These are phyloP conservation scores for Lentinula guzmanii DNA, from an alignment of 768 basidiomycete genomes.

Conservation along the genomic window DNA sequence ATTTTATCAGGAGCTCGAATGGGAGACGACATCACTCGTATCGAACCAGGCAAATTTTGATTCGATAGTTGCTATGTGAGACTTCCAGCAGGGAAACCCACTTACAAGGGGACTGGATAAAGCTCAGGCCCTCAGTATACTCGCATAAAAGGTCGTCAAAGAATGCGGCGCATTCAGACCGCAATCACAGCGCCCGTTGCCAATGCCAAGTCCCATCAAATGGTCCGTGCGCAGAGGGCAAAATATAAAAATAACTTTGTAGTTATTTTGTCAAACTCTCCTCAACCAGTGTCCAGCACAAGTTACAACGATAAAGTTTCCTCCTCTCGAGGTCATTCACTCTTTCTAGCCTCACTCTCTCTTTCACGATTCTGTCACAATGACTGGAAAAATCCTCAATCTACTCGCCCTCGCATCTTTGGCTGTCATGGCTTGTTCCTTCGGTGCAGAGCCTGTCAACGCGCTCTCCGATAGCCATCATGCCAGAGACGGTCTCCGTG, in stretches of 20 bases:
- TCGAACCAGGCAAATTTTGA: too few species aligned
- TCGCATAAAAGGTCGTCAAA: too few species aligned
- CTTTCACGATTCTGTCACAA: conserved; percentile 29
- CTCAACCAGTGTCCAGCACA: conserved; percentile 15
- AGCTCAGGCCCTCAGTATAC: too few species aligned
- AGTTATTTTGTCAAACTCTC: conserved; percentile 17
- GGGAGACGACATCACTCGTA: not conserved
- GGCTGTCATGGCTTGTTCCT: conserved; percentile 48
- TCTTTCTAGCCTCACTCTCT: conserved; percentile 14
- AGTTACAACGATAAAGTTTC: conserved; percentile 7
- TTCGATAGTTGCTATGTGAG: too few species aligned
- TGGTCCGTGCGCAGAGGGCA: conserved; percentile 6
- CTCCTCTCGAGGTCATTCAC: conserved; percentile 10
- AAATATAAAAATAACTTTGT: conserved; percentile 7
- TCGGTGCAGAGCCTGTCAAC: conserved; percentile 37
- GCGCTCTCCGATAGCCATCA: conserved; percentile 46
- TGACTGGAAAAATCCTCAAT: conserved; percentile 45
- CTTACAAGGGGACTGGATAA: too few species aligned
- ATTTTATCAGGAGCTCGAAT: too few species aligned
- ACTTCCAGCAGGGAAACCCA: too few species aligned
- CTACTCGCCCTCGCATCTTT: conserved; percentile 55
- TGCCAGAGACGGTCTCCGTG: conserved; percentile 38
- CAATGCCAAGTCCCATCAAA: not conserved
- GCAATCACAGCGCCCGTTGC: not conserved
- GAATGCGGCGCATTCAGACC: not conserved